A percentile compares a stretch with the other conserved stretches of the same genome.
Conservation (phyloP, 148 eudicot genomes). For the Nyssa sinensis region DNA sequence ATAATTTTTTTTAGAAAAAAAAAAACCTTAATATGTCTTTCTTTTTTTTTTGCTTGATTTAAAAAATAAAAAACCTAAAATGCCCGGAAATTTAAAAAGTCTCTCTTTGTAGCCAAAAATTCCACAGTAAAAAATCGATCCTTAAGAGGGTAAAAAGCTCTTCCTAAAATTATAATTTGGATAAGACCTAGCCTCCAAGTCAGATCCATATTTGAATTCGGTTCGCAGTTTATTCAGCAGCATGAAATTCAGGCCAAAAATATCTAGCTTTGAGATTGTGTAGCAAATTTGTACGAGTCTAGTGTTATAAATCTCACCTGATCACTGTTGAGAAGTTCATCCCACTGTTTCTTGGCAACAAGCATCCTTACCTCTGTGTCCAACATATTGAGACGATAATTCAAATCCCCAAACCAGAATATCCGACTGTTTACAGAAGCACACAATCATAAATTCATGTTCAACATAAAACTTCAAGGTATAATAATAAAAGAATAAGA, state of each 20-base stretch:
- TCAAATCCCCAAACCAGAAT: conserved; percentile 99
- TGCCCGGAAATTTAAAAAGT: too few species aligned
- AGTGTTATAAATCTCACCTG: conserved; percentile 48
- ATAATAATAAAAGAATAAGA: not conserved
- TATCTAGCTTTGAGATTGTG: not conserved
- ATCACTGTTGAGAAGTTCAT: conserved; percentile 63
- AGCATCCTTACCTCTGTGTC: conserved; percentile 78
- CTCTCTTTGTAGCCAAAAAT: not conserved
- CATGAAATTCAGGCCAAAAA: not conserved
- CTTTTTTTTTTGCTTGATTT: too few species aligned
- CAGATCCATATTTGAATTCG: too few species aligned
- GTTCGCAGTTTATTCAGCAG: not conserved
- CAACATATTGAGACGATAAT: conserved; percentile 79
- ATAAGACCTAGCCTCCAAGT: too few species aligned
- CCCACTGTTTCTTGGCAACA: conserved; percentile 67
- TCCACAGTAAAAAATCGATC: too few species aligned
- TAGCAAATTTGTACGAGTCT: not conserved
- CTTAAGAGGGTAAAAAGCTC: too few species aligned
- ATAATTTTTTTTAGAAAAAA: too few species aligned
- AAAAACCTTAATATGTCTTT: too few species aligned
- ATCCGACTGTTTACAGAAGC: conserved; percentile 64
- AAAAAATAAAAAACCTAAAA: too few species aligned
- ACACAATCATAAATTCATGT: conserved; percentile 13
- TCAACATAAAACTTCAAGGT: not conserved
- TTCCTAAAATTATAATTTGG: too few species aligned